Evolutionary conservation across 805 yeast genomes (phyloP).

Genomic region (Wickerhamiella kurtzmanii): DNA sequence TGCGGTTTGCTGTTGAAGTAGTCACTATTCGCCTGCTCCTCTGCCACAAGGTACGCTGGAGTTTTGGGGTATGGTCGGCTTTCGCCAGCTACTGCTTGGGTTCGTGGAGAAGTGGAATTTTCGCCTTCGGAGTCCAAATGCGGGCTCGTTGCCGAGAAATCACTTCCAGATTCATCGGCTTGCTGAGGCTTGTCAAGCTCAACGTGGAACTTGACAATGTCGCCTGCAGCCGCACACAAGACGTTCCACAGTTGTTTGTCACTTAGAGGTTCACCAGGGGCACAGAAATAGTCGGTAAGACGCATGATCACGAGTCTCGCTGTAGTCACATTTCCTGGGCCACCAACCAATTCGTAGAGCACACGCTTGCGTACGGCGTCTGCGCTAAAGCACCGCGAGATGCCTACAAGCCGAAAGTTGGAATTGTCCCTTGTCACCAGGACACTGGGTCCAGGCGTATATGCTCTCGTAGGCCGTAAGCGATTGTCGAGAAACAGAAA

Average conservation of each 20-base stretch:
- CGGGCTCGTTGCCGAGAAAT: background rate
- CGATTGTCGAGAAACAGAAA: constrained; percentile 16
- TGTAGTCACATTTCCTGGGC: constrained; percentile 16
- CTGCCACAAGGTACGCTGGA: constrained; percentile 50
- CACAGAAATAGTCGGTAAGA: constrained; percentile 55
- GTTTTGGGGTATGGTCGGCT: constrained; percentile 40
- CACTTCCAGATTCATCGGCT: background rate
- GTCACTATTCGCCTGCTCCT: constrained; percentile 12
- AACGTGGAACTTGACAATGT: constrained; percentile 17
- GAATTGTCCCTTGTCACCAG: constrained; percentile 54
- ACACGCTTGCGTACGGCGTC: constrained; percentile 32
- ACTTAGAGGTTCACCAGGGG: constrained; percentile 23
- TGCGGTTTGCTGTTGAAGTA: constrained; percentile 13
- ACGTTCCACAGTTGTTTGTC: constrained; percentile 20
- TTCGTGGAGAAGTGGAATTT: background rate
- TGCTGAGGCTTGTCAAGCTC: constrained; percentile 3
- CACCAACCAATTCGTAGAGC: constrained; percentile 17
- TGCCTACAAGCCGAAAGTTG: constrained; percentile 38
- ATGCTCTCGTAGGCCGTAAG: constrained; percentile 25
- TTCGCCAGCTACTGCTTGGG: background rate
- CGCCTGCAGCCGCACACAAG: constrained; percentile 19
- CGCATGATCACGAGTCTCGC: constrained; percentile 29
- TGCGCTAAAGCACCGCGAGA: constrained; percentile 20
- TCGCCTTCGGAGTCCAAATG: background rate
- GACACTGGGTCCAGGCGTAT: constrained; percentile 25